Conservation (phyloP, 2,329 filamentous ascomycete genomes). For the Calcarisporium arbuscula region DNA sequence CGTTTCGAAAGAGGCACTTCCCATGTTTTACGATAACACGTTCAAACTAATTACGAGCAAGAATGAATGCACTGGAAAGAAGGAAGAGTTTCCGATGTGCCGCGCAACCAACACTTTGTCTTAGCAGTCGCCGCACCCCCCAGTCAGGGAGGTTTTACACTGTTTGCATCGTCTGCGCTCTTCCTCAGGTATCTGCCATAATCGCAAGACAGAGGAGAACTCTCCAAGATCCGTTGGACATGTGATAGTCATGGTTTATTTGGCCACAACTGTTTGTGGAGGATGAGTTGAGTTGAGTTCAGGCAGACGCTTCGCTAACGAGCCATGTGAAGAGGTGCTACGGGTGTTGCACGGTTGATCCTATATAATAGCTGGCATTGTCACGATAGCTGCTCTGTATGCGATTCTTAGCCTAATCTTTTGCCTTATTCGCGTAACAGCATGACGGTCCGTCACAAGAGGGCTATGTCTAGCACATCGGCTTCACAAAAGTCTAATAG, state of each 20-base stretch:
- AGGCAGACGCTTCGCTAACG: too few relatives aligned
- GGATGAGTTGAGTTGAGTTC: too few relatives aligned
- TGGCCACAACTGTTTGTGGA: not conserved
- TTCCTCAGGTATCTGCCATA: not conserved
- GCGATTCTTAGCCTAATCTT: too few relatives aligned
- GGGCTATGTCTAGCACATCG: too few relatives aligned
- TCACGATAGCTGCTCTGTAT: too few relatives aligned
- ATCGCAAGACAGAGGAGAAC: slow-evolving; percentile 1
- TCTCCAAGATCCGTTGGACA: slow-evolving; percentile 6
- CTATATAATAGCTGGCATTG: too few relatives aligned
- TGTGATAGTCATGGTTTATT: slow-evolving; percentile 3
- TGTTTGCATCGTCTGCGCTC: slow-evolving; percentile 2
- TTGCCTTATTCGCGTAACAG: too few relatives aligned
- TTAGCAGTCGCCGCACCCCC: slow-evolving; percentile 1
- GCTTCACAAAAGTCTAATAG: too few relatives aligned
- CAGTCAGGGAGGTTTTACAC: slow-evolving; percentile 2
- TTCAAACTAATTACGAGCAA: slow-evolving; percentile 2
- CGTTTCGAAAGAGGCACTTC: slow-evolving; percentile 4
- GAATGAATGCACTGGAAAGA: slow-evolving; percentile 1
- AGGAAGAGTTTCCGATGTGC: slow-evolving; percentile 1
- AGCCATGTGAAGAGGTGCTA: too few relatives aligned
- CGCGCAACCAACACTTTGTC: slow-evolving; percentile 5
- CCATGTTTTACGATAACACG: slow-evolving; percentile 6
- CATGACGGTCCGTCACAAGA: too few relatives aligned
- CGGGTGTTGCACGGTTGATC: too few relatives aligned